Conservation (phyloP, 139 green algal species). For the Closterium sp. region DNA sequence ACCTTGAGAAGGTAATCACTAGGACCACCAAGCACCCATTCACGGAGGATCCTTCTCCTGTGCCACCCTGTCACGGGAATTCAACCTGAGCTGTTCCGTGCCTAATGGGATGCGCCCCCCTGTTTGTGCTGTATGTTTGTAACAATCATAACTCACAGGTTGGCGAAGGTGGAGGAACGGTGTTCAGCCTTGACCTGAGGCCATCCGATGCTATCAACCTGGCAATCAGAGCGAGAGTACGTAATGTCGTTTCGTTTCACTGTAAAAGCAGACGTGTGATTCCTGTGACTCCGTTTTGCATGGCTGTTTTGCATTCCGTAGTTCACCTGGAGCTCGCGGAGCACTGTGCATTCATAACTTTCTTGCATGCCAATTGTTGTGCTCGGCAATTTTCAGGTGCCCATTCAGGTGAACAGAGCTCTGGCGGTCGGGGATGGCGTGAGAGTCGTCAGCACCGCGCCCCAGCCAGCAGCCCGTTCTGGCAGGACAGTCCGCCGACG, state of each 20-base stretch:
- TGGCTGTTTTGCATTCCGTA: neutral
- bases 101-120: neutral
- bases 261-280: too few species aligned
- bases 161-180: neutral
- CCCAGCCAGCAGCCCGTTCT: neutral
- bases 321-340: neutral
- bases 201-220: slow-evolving; percentile 46
- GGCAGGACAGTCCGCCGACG: neutral
- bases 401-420: slow-evolving; percentile 38
- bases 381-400: slow-evolving; percentile 4
- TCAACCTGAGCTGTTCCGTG: neutral
- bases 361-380: too few species aligned
- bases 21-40: neutral
- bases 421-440: slow-evolving; percentile 38
- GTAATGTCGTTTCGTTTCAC: neutral
- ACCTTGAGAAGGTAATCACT: slow-evolving; percentile 23
- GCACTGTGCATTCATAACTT: too few species aligned
- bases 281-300: neutral
- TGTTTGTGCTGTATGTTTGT: neutral
- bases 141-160: neutral
- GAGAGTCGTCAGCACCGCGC: slow-evolving; percentile 7
- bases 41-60: neutral
- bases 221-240: slow-evolving; percentile 34
- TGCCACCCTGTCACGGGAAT: neutral
- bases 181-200: slow-evolving; percentile 23